phyloP scores from a whole-genome alignment of 345 rosid genomes.

The Garcia nutans region DNA sequence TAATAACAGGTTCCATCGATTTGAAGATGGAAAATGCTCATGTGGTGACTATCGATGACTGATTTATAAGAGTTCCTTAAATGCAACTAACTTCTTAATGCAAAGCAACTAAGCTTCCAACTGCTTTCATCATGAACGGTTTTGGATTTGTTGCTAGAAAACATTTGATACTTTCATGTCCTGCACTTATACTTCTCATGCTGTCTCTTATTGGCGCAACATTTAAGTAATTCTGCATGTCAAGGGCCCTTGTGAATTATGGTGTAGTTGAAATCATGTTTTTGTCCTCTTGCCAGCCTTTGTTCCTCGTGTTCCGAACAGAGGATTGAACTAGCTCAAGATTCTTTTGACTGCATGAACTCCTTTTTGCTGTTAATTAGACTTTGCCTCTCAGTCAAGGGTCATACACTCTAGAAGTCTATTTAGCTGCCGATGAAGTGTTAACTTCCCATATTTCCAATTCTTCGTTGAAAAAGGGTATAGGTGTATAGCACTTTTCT shows the following conservation, averaged over 20 bases:
- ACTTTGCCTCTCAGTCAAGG: not conserved
- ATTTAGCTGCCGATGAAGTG: not conserved
- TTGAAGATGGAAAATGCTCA: slow-evolving; percentile 80
- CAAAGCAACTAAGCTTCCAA: not conserved
- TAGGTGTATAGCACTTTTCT: not conserved
- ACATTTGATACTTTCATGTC: too few species aligned
- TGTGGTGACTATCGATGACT: slow-evolving; percentile 88
- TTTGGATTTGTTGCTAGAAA: not conserved
- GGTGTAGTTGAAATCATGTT: not conserved
- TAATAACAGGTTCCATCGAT: slow-evolving; percentile 77
- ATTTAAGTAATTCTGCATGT: not conserved
- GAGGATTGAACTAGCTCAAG: not conserved
- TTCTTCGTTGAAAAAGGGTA: not conserved
- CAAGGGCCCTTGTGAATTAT: not conserved
- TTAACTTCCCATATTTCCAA: not conserved
- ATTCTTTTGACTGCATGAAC: not conserved
- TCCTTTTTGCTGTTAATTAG: too few species aligned
- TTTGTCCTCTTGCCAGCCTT: not conserved
- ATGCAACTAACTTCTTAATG: too few species aligned
- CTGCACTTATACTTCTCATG: not conserved
- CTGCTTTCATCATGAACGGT: not conserved
- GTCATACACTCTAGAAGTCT: not conserved
- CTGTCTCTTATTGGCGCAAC: not conserved
- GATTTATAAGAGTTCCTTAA: not conserved
- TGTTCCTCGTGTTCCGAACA: not conserved